Evolutionary conservation across 176 grass and related monocot genomes (phyloP).

Genomic region (Ensete glaucum): DNA sequence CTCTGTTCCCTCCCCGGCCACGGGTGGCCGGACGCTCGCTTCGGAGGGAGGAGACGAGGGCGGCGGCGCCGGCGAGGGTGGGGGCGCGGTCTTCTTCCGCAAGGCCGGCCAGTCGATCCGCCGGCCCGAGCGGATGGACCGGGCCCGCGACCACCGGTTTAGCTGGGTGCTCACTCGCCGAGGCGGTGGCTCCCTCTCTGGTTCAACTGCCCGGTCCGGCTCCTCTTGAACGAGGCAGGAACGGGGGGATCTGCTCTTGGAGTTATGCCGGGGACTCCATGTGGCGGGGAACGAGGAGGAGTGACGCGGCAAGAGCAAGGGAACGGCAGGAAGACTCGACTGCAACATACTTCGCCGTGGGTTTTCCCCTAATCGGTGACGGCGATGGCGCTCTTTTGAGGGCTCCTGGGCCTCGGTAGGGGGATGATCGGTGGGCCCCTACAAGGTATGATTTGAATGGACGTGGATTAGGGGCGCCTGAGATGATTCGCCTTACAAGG

Average conservation of each 20-base stretch:
- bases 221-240: constrained; percentile 8
- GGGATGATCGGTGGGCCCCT: too few relatives aligned
- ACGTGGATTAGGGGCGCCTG: too few relatives aligned
- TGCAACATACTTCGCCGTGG: not conserved
- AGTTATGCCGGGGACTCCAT: not conserved
- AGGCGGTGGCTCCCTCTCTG: not conserved
- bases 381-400: too few relatives aligned
- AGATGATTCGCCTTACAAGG: too few relatives aligned
- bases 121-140: constrained; percentile 52
- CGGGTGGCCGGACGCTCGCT: not conserved
- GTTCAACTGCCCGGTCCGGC: not conserved
- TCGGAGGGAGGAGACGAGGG: constrained; percentile 12
- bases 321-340: not conserved
- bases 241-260: not conserved
- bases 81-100: constrained; percentile 6
- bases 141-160: constrained; percentile 55
- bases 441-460: too few relatives aligned
- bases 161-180: constrained; percentile 36
- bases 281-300: not conserved
- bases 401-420: too few relatives aligned
- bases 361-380: too few relatives aligned
- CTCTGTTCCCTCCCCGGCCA: constrained; percentile 7
- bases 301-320: not conserved
- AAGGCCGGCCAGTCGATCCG: constrained; percentile 35
- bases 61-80: not conserved